Conservation (phyloP, 495 filamentous ascomycete genomes). For the Lophium mytilinum region DNA sequence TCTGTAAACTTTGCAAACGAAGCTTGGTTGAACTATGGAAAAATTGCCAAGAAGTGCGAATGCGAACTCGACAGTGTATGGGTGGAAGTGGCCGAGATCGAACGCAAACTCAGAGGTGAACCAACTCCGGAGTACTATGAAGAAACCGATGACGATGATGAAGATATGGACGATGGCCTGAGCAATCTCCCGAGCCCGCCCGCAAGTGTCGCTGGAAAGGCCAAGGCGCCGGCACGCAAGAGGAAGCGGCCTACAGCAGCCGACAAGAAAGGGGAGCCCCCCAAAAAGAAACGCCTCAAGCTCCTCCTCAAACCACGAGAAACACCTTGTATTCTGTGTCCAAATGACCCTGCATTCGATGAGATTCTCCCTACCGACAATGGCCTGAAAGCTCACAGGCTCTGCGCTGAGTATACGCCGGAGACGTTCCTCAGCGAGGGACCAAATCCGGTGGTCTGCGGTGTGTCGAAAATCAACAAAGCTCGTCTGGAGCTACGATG, state of each 20-base stretch:
- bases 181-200: conserved; percentile 73
- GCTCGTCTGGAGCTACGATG: conserved; percentile 86
- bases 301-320: conserved; percentile 62
- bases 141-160: conserved; percentile 71
- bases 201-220: conserved; percentile 57
- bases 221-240: conserved; percentile 48
- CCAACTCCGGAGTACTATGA: conserved; percentile 78
- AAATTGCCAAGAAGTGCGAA: conserved; percentile 93
- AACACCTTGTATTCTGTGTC: conserved; percentile 82
- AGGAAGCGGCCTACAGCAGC: conserved; percentile 49
- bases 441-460: conserved; percentile 65
- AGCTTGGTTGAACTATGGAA: conserved; percentile 88
- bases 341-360: conserved; percentile 81
- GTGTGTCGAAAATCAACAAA: conserved; percentile 73
- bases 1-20: conserved; percentile 98
- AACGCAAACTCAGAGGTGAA: conserved; percentile 87
- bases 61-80: conserved; percentile 96
- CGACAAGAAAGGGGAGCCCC: conserved; percentile 44
- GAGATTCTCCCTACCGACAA: conserved; percentile 80
- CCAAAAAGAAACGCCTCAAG: conserved; percentile 65
- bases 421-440: conserved; percentile 78
- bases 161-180: conserved; percentile 54
- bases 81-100: conserved; percentile 92
- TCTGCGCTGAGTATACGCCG: conserved; percentile 83
- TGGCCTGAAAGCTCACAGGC: conserved; percentile 76